phyloP scores from a whole-genome alignment of 768 basidiomycete species.

The Pilatotrama ljubarskyi region DNA sequence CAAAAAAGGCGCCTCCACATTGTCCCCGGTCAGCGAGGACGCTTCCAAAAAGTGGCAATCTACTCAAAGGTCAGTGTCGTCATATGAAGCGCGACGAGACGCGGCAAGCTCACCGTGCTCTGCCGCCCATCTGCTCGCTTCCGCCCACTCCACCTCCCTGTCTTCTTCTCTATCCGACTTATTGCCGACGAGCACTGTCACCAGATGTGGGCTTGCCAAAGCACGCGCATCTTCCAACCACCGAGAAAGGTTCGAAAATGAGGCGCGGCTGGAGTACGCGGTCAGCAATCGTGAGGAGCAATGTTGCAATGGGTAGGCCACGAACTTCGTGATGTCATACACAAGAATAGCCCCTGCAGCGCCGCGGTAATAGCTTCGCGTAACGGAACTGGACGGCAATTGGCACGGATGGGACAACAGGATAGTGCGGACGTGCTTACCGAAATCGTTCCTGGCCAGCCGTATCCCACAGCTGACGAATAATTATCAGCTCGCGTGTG shows the following conservation, averaged over 20 bases:
- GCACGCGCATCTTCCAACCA: slow-evolving; percentile 96
- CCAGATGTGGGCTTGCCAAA: slow-evolving; percentile 87
- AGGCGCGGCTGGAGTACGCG: slow-evolving; percentile 63
- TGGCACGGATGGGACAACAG: slow-evolving; percentile 20
- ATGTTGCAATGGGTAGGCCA: slow-evolving; percentile 33
- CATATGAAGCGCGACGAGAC: not conserved
- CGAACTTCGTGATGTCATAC: slow-evolving; percentile 86
- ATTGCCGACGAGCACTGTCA: slow-evolving; percentile 90
- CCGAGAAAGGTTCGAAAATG: slow-evolving; percentile 77
- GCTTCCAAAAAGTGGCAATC: slow-evolving; percentile 93
- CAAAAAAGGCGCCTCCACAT: slow-evolving; percentile 91
- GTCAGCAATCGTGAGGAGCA: slow-evolving; percentile 3
- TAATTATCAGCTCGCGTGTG: not conserved
- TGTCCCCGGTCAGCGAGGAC: slow-evolving; percentile 89
- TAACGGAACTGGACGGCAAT: slow-evolving; percentile 65
- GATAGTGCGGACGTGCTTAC: slow-evolving; percentile 38
- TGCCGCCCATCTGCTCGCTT: slow-evolving; percentile 94
- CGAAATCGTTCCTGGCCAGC: slow-evolving; percentile 96
- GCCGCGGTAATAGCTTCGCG: slow-evolving; percentile 94
- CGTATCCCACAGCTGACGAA: slow-evolving; percentile 88
- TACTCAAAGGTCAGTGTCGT: slow-evolving; percentile 34
- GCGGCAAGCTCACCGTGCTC: slow-evolving; percentile 70
- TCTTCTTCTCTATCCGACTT: slow-evolving; percentile 95
- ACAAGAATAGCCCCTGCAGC: slow-evolving; percentile 91
- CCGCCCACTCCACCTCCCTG: slow-evolving; percentile 92